These are phyloP conservation scores for Beta lomatogona DNA, from an alignment of 179 eudicot genomes.

Conservation along the genomic window DNA sequence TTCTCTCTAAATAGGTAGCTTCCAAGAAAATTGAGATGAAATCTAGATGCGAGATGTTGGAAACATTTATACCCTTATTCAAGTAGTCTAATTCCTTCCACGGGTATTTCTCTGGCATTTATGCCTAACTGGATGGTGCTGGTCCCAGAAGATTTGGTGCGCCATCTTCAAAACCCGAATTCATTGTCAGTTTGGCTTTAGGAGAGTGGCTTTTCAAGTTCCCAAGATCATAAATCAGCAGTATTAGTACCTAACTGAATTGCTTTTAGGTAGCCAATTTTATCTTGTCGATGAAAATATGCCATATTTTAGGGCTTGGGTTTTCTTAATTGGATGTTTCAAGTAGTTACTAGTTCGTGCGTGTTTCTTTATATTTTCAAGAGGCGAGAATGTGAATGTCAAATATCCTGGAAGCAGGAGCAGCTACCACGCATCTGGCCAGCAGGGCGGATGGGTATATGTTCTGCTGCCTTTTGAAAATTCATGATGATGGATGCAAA, in stretches of 20 bases:
- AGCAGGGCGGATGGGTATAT: not conserved
- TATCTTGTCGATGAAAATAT: conserved; percentile 11
- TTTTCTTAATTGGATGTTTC: conserved; percentile 1
- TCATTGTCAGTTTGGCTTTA: conserved; percentile 26
- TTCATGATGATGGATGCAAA: not conserved
- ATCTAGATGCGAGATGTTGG: conserved; percentile 17
- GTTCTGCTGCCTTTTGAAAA: not conserved
- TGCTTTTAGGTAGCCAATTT: conserved; percentile 8
- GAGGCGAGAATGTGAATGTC: not conserved
- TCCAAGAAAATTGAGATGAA: not conserved
- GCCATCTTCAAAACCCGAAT: conserved; percentile 15
- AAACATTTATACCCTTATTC: conserved; percentile 9
- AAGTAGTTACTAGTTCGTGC: conserved; percentile 11
- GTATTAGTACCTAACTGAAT: conserved; percentile 20
- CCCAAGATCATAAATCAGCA: conserved; percentile 21
- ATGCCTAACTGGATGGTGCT: conserved; percentile 25
- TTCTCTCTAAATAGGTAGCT: conserved; percentile 54
- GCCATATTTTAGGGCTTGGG: conserved; percentile 24
- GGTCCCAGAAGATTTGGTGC: conserved; percentile 18
- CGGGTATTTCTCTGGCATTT: conserved; percentile 15
- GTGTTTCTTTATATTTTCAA: not conserved
- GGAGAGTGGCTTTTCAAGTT: conserved; percentile 26
- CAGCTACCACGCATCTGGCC: not conserved
- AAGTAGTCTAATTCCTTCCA: conserved; percentile 22
- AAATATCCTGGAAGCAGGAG: not conserved